Base-by-base conservation (phyloP, 768 basidiomycete species). In the Ramaria sp. region DNA sequence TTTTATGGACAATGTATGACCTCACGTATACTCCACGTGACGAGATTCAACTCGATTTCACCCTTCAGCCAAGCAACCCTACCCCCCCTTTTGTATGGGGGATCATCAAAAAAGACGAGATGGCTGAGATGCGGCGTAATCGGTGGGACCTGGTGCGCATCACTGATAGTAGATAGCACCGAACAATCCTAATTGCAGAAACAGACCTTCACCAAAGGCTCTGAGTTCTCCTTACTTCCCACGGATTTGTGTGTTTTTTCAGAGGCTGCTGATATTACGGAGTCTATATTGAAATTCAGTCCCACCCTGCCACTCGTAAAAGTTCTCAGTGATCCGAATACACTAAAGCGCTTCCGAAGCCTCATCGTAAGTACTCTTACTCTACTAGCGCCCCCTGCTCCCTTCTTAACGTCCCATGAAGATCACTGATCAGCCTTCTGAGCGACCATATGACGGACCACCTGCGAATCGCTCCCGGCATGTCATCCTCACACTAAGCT, bases 181-280 rank as follows among this genome's bases (percentile, higher is more conserved):
- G 55, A 38, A 60, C 30, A 25, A 48, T 9, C 39, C 48, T 28
- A 18, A 50, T 41, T 56, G 6, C 38, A 48, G 47, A 24, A 37
- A 18, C 64, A 92, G 90, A 87, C 85, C 0, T 91, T 93, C 67
- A 83, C 90, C 16, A 86, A 83, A 63, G 82, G 86, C 4, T 71
- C 78, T 12, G 91, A 92, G 56, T 77, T 78, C 59, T 48, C 76
- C 1, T 65, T 71, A 15, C 70, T 95, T 24, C 85, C 88, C 3
- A 18, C 71, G 85, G 43, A 78, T 82, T 12, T 76, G 91, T 61
- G 89, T 93, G 85, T 83, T 88, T 32, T 36, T 45, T 27, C 65
- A 81, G 93, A 96, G 70, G 88, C 80, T 60, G 87, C 87, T 9
- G 93, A 95, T 60, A 73, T 90, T 53, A 87, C 88, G 1, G 88